Evolutionary conservation across 495 filamentous ascomycete genomes (phyloP).

Genomic region (Platismatia glauca): DNA sequence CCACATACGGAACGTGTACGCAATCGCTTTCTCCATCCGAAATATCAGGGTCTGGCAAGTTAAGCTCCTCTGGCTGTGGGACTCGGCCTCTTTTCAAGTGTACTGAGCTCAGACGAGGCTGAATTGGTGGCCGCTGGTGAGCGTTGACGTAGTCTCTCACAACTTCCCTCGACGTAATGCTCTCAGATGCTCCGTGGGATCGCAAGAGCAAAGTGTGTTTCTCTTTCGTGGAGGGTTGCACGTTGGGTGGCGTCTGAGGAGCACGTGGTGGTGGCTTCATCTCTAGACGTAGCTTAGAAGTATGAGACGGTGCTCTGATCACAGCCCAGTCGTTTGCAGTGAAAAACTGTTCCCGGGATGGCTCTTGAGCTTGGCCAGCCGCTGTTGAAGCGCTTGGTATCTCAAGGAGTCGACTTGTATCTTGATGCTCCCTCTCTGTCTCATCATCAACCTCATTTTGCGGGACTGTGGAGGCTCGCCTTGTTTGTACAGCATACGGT

Average conservation of each 20-base stretch:
- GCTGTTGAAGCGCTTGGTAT: slow-evolving; percentile 1
- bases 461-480: slow-evolving; percentile 2
- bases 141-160: slow-evolving; percentile 28
- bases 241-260: slow-evolving; percentile 21
- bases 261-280: slow-evolving; percentile 17
- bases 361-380: background rate
- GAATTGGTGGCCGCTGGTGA: slow-evolving; percentile 33
- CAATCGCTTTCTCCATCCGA: slow-evolving; percentile 20
- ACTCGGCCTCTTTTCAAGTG: slow-evolving; percentile 19
- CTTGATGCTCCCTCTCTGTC: background rate
- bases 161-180: slow-evolving; percentile 15
- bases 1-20: slow-evolving; percentile 26
- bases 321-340: slow-evolving; percentile 13
- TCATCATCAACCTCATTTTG: background rate
- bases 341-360: background rate
- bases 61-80: slow-evolving; percentile 11
- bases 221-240: slow-evolving; percentile 22
- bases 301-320: slow-evolving; percentile 15
- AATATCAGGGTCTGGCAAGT: slow-evolving; percentile 6
- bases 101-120: slow-evolving; percentile 30
- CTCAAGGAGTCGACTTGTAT: background rate
- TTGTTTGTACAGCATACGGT: slow-evolving; percentile 10
- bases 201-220: slow-evolving; percentile 24
- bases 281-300: slow-evolving; percentile 14
- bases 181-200: slow-evolving; percentile 23